phyloP scores from a whole-genome alignment of 2,329 filamentous ascomycete genomes.

The Alternaria angustiovoidea region DNA sequence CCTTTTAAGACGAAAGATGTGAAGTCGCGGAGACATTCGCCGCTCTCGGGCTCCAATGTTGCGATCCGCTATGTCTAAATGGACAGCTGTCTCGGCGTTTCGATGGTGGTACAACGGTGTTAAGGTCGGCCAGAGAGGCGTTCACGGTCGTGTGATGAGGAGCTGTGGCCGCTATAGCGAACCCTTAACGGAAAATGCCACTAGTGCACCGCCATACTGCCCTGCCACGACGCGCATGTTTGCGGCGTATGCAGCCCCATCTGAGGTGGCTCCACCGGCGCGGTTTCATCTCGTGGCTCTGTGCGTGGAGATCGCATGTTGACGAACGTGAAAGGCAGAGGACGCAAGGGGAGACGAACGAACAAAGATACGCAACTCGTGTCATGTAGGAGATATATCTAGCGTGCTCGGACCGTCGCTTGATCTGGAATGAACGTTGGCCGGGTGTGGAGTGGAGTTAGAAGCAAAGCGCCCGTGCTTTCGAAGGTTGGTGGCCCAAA shows the following conservation, averaged over 20 bases:
- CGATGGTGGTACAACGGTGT: slow-evolving; percentile 2
- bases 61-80: not conserved
- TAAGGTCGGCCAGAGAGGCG: not conserved
- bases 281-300: slow-evolving; percentile 1
- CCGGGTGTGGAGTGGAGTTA: slow-evolving; percentile 1
- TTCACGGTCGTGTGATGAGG: slow-evolving; percentile 2
- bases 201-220: slow-evolving; percentile 5
- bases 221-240: slow-evolving; percentile 1
- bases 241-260: not conserved
- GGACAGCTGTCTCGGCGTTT: not conserved
- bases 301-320: not conserved
- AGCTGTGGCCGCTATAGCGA: not conserved
- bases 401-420: slow-evolving; percentile 4
- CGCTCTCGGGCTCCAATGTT: not conserved
- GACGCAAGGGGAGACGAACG: not conserved
- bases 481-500: slow-evolving; percentile 1
- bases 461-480: slow-evolving; percentile 7
- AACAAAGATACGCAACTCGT: slow-evolving; percentile 2
- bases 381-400: slow-evolving; percentile 4
- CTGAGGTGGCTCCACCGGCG: not conserved
- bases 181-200: slow-evolving; percentile 1
- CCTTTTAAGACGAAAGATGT: not conserved
- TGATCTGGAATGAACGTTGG: slow-evolving; percentile 7
- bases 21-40: not conserved
- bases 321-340: not conserved